Percentiles rank a stretch among this genome's conserved stretches.
These are phyloP conservation scores for Pleurostoma richardsiae DNA, from an alignment of 2,329 filamentous ascomycete genomes.

Conservation along the genomic window DNA sequence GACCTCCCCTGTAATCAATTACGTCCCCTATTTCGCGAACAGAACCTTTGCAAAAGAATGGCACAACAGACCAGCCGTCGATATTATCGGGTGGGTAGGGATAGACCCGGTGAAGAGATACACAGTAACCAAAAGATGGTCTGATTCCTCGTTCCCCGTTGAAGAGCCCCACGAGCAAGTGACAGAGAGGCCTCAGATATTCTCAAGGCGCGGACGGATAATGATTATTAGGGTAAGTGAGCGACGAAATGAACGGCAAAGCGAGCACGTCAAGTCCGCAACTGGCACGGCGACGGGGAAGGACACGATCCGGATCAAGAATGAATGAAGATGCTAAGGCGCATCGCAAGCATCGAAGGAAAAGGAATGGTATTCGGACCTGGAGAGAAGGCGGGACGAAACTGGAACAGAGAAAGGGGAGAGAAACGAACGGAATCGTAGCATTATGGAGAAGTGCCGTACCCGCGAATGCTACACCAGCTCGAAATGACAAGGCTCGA, in stretches of 20 bases:
- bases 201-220: neutral
- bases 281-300: neutral
- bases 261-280: neutral
- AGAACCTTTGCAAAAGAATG: conserved; percentile 4
- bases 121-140: neutral
- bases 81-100: conserved; percentile 10
- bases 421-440: neutral
- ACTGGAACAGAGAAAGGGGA: neutral
- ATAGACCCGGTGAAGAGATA: conserved; percentile 14
- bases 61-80: conserved; percentile 21
- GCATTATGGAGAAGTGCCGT: neutral
- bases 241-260: neutral
- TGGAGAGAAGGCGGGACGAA: conserved; percentile 2
- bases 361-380: neutral
- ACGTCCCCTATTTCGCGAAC: neutral
- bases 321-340: neutral
- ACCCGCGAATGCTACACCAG: neutral
- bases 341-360: neutral
- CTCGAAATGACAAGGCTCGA: neutral
- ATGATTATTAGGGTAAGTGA: neutral
- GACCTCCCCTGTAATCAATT: neutral
- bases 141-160: too few species aligned
- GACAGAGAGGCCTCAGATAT: too few species aligned
- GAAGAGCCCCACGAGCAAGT: too few species aligned
- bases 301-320: neutral